Conservation (phyloP, 139 green algal genomes). For the Micromonas commoda region DNA sequence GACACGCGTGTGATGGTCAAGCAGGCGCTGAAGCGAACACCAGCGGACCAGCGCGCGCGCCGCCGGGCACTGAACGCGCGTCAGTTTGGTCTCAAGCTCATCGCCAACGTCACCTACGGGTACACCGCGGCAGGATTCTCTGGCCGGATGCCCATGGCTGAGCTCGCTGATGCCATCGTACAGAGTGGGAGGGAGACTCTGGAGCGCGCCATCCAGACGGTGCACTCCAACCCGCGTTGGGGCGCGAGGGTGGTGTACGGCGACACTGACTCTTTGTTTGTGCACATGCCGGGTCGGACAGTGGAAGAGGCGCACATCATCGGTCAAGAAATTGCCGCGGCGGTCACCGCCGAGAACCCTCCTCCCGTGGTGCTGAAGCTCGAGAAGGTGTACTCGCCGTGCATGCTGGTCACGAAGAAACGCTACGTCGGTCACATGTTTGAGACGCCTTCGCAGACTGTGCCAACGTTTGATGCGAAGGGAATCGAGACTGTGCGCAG, state of each 20-base stretch:
- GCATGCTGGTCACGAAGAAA: constrained; percentile 95
- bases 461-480: constrained; percentile 70
- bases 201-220: constrained; percentile 74
- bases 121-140: constrained; percentile 57
- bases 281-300: constrained; percentile 64
- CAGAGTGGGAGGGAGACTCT: constrained; percentile 71
- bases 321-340: constrained; percentile 75
- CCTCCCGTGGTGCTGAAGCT: constrained; percentile 83
- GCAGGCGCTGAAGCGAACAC: constrained; percentile 72
- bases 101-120: constrained; percentile 93
- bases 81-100: constrained; percentile 95
- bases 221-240: constrained; percentile 49
- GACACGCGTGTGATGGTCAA: constrained; percentile 93
- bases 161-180: constrained; percentile 95
- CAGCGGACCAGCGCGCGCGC: constrained; percentile 49
- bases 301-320: constrained; percentile 71
- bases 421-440: constrained; percentile 90
- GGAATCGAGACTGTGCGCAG: constrained; percentile 92
- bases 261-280: constrained; percentile 71
- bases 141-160: constrained; percentile 89
- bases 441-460: constrained; percentile 59
- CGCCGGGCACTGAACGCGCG: constrained; percentile 83
- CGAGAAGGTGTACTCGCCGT: constrained; percentile 95
- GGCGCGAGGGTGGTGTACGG: constrained; percentile 46
- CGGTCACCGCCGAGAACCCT: constrained; percentile 80